phyloP scores from a whole-genome alignment of 768 basidiomycete genomes.

The Asterophora lycoperdoides region DNA sequence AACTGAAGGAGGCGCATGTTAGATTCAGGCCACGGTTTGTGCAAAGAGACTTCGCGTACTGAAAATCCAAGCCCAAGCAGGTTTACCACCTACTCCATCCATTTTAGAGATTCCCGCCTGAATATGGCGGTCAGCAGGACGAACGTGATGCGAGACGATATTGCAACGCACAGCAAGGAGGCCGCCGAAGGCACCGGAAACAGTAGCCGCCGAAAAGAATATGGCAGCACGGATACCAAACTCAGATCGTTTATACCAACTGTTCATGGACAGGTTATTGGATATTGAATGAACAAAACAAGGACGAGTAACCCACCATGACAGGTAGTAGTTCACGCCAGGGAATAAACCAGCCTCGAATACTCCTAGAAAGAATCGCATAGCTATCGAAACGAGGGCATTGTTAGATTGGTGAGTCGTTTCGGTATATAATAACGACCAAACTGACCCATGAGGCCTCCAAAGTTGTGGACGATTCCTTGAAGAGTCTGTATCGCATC shows the following conservation, averaged over 20 bases:
- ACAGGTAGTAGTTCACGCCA: conserved; percentile 68
- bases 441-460: conserved; percentile 57
- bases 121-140: not conserved
- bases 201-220: conserved; percentile 76
- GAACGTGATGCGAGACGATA: conserved; percentile 18
- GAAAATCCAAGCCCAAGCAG: conserved; percentile 71
- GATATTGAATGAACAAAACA: too few relatives aligned
- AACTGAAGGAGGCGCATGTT: conserved; percentile 27
- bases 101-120: conserved; percentile 66
- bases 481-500: conserved; percentile 54
- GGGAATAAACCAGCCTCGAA: conserved; percentile 71
- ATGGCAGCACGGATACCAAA: conserved; percentile 64
- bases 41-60: conserved; percentile 28
- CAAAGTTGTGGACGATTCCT: conserved; percentile 65
- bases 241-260: conserved; percentile 65
- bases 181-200: conserved; percentile 80
- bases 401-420: not conserved
- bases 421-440: too few relatives aligned
- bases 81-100: conserved; percentile 64
- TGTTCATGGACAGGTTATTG: conserved; percentile 12
- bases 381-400: conserved; percentile 33
- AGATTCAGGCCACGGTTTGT: not conserved
- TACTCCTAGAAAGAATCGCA: conserved; percentile 68
- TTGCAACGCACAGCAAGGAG: conserved; percentile 54
- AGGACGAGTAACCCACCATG: conserved; percentile 43